Evolutionary conservation across 2,329 filamentous ascomycete species (phyloP).

Genomic region (Zasmidium cellare): DNA sequence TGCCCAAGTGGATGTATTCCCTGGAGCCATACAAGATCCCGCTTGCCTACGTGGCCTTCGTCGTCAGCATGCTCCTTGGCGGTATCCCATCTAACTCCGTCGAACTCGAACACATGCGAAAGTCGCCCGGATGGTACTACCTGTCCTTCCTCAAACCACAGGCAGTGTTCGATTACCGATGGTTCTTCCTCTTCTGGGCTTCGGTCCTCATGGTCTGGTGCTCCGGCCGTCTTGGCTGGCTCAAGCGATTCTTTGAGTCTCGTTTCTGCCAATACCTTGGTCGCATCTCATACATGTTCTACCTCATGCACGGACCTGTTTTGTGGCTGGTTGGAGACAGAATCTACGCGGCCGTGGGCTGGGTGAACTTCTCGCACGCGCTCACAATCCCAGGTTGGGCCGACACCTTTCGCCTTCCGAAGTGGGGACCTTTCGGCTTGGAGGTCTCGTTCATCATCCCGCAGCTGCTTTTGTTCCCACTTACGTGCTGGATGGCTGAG

Average conservation of each 20-base stretch:
- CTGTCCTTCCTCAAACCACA: constrained; percentile 53
- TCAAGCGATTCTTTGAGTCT: constrained; percentile 60
- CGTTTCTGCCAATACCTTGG: constrained; percentile 63
- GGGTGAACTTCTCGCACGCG: constrained; percentile 50
- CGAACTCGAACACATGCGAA: constrained; percentile 52
- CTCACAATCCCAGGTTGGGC: constrained; percentile 59
- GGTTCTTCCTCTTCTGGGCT: constrained; percentile 43
- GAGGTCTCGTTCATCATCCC: constrained; percentile 61
- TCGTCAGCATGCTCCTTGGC: constrained; percentile 57
- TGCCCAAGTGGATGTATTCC: constrained; percentile 51
- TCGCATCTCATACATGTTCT: constrained; percentile 62
- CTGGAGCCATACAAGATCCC: constrained; percentile 52
- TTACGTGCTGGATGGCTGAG: constrained; percentile 61
- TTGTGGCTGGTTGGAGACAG: constrained; percentile 62
- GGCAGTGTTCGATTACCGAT: constrained; percentile 35
- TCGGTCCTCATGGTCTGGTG: constrained; percentile 58
- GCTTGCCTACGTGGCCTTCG: constrained; percentile 56
- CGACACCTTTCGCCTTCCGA: constrained; percentile 56
- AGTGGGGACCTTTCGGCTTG: constrained; percentile 57
- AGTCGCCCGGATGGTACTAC: constrained; percentile 61
- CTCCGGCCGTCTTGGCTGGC: constrained; percentile 58
- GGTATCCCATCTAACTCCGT: constrained; percentile 59
- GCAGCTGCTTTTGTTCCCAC: constrained; percentile 60
- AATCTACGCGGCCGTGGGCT: constrained; percentile 63
- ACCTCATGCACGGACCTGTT: constrained; percentile 65